phyloP scores from a whole-genome alignment of 441 rosid genomes.

The Gossypium armourianum region DNA sequence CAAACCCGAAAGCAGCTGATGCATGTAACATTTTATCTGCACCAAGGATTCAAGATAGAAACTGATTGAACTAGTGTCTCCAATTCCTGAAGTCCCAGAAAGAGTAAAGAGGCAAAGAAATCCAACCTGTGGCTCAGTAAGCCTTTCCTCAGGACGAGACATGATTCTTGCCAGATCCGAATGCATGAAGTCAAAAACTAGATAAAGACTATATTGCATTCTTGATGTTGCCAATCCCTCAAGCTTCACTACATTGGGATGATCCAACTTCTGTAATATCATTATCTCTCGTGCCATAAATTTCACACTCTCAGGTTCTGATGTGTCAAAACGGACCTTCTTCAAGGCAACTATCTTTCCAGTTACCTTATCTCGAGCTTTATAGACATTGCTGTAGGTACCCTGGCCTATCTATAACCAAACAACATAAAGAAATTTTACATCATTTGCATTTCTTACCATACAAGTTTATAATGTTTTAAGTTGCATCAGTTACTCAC shows the following conservation, averaged over 20 bases:
- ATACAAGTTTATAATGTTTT: neutral
- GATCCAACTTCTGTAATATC: conserved; percentile 60
- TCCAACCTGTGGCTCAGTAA: conserved; percentile 39
- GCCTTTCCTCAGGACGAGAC: conserved; percentile 28
- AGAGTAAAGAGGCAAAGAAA: neutral
- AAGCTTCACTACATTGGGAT: conserved; percentile 64
- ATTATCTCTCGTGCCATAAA: conserved; percentile 68
- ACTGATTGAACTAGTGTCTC: neutral
- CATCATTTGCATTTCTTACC: neutral
- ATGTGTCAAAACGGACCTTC: conserved; percentile 55
- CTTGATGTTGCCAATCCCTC: conserved; percentile 57
- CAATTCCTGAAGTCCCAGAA: neutral
- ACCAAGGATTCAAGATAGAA: conserved; percentile 13
- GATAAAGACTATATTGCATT: conserved; percentile 54
- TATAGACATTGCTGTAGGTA: conserved; percentile 67
- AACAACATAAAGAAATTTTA: conserved; percentile 6
- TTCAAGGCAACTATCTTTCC: conserved; percentile 65
- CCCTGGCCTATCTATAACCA: conserved; percentile 57
- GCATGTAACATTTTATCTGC: conserved; percentile 52
- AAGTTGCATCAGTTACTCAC: neutral
- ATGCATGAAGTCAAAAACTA: conserved; percentile 68
- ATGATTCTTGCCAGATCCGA: conserved; percentile 43
- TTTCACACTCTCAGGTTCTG: conserved; percentile 58
- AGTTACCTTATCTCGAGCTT: conserved; percentile 53
- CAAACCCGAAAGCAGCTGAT: conserved; percentile 46